Evolutionary conservation across 495 filamentous ascomycete genomes (phyloP), one percentile per base, ranked within the genome.

Genomic region (Antarctomyces pellizariae): DNA sequence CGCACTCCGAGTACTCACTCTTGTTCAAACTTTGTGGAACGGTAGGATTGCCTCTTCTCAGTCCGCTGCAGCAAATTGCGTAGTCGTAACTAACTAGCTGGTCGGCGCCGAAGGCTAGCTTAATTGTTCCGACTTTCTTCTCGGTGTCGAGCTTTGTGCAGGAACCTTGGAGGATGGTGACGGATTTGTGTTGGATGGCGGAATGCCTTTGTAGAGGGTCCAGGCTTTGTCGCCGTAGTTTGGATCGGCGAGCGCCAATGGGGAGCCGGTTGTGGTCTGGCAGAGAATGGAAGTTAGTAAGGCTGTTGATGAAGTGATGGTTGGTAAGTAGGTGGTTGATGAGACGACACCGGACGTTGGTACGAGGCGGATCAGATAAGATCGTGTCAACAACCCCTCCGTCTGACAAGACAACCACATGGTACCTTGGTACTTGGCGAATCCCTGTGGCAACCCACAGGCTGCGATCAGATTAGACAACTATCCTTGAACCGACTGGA

Each of bases 11-110:
- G 31, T 63, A 76, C 7, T 64, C 49, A 26, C 59, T 53, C 28
- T 54, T 50, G 3, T 37, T 49, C 19, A 60, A 30, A 2, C 61
- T 53, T 42, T 60, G 60, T 1, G 71, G 72, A 4, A 71, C 67
- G 0, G 62, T 62, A 2, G 71, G 71, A 50, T 61, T 75, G 2
- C 46, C 57, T 10, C 72, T 49, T 24, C 62, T 49, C 18, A 75
- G 42, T 2, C 72, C 72, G 0, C 69, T 59, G 3, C 57, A 55
- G 2, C 60, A 62, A 22, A 75, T 51, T 7, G 76, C 47, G 40
- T 62, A 76, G 41, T 76, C 71, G 43, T 78, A 78, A 5, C 38
- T 31, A 26, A 59, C 42, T 6, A 48, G 26, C 3, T 39, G 36
- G 22, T 52, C 39, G 3, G 37, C 29, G 15, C 44, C 44, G 18